Base-by-base conservation (phyloP, 352 stramenopile genomes). In the Globisporangium rhizosaccharum region DNA sequence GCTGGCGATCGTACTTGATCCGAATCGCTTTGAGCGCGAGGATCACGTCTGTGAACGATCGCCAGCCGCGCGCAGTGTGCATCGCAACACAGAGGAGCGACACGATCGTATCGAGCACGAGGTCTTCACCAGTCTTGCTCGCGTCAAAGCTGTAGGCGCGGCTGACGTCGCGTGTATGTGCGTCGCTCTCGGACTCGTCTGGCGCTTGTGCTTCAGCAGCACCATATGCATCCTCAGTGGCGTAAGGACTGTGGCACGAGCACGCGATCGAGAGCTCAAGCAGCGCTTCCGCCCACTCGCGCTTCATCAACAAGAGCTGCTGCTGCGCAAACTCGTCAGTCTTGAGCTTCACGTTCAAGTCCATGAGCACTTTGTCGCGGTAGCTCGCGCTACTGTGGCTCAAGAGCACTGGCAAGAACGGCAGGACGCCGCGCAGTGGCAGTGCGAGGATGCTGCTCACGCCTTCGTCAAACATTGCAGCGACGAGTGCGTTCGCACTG, bases 261-360 rank as follows among this genome's bases (percentile, higher is more conserved):
- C 82, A 92, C 0, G 80, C 80, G 28, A 94, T 58, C 18, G 71
- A 84, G 2, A 95, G 59, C 58, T 92, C 79, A 11, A 92, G 64
- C 9, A 95, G 60, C 6, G 84, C 76, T 56, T 90, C 81, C 0
- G 82, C 74, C 85, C 85, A 95, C 18, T 77, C 65, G 49, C 82
- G 74, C 52, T 90, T 88, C 69, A 90, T 87, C 28, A 72, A 53
- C 3, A 95, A 56, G 30, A 95, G 52, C n/a, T 90, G 76, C 37
- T 90, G 79, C 47, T 92, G 80, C n/a, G 77, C 56, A 0, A 70
- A 53, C 52, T 86, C 72, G 28, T 92, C 79, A 0, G 80, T 95
- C 60, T 95, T 95, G 12, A 95, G 69, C 66, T 83, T 85, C 15
- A 95, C 80, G 52, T 88, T 93, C 46, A 95, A 82, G n/a, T 93